phyloP scores from a whole-genome alignment of 1,284 basidiomycete genomes.

The Gastroboletus turbinatus region DNA sequence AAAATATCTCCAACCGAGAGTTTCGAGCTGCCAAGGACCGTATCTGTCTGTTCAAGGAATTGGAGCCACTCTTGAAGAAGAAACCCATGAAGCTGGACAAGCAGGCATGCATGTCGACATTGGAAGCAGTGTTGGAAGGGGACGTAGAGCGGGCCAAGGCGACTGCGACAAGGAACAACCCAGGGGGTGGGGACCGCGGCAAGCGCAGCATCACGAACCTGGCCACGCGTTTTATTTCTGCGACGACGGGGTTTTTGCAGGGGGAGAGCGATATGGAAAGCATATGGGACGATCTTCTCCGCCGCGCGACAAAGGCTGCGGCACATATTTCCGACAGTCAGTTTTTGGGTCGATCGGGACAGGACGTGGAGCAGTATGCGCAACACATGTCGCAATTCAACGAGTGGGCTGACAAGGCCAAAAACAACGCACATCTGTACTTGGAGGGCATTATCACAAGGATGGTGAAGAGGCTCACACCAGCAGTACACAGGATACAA shows the following conservation, averaged over 20 bases:
- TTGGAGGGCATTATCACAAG: conserved; percentile 6
- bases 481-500: conserved; percentile 10
- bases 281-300: background rate
- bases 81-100: conserved; percentile 2
- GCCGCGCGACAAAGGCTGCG: background rate
- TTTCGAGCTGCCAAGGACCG: conserved; percentile 27
- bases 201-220: background rate
- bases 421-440: background rate
- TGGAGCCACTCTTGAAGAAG: conserved; percentile 6
- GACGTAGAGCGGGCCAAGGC: conserved; percentile 6
- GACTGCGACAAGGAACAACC: background rate
- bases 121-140: conserved; percentile 13
- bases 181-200: no score
- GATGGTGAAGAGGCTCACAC: conserved; percentile 4
- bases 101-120: conserved; percentile 3
- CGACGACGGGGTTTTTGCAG: background rate
- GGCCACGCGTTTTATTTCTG: no score
- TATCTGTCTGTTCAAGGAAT: conserved; percentile 19
- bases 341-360: conserved; percentile 8
- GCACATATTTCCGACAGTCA: conserved; percentile 5
- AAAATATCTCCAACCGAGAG: background rate
- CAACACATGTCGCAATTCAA: background rate
- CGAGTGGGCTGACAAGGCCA: background rate
- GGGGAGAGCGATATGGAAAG: conserved; percentile 3
- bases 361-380: background rate